Conservation (phyloP, 176 grass and related monocot genomes). For the Lolium rigidum region DNA sequence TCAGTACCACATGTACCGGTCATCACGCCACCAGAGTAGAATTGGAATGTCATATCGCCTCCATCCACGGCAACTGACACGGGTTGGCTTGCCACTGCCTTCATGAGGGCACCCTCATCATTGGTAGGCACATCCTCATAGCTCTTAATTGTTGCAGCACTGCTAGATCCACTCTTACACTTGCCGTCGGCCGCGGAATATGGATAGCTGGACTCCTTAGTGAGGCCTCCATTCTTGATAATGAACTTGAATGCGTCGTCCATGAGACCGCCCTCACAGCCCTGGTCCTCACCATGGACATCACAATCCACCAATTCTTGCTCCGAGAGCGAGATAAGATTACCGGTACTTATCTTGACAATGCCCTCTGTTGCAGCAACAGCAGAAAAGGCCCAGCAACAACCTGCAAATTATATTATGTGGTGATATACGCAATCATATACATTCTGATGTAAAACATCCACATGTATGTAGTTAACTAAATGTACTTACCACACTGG, state of each 20-base stretch:
- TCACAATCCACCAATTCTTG: constrained; percentile 12
- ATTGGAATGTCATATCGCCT: constrained; percentile 17
- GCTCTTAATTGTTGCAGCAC: constrained; percentile 18
- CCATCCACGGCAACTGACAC: background rate
- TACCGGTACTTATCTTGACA: background rate
- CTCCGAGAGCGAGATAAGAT: constrained; percentile 4
- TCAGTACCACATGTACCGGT: constrained; percentile 20
- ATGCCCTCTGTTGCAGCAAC: constrained; percentile 20
- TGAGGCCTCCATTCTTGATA: constrained; percentile 14
- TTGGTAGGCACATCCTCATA: constrained; percentile 16
- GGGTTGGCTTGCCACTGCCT: constrained; percentile 10
- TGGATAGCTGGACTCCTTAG: constrained; percentile 25
- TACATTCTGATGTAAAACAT: background rate
- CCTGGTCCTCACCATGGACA: background rate
- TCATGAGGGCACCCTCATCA: constrained; percentile 14
- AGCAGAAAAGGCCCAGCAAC: constrained; percentile 8
- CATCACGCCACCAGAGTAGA: constrained; percentile 9
- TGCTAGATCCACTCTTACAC: constrained; percentile 14
- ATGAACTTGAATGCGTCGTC: background rate
- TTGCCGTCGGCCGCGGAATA: background rate
- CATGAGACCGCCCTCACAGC: background rate
- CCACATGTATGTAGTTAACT: background rate
- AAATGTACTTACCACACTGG: background rate
- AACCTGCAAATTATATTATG: background rate
- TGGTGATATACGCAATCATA: background rate